Base-by-base conservation (phyloP, 495 filamentous ascomycete species). In the Aspergillus homomorphus region DNA sequence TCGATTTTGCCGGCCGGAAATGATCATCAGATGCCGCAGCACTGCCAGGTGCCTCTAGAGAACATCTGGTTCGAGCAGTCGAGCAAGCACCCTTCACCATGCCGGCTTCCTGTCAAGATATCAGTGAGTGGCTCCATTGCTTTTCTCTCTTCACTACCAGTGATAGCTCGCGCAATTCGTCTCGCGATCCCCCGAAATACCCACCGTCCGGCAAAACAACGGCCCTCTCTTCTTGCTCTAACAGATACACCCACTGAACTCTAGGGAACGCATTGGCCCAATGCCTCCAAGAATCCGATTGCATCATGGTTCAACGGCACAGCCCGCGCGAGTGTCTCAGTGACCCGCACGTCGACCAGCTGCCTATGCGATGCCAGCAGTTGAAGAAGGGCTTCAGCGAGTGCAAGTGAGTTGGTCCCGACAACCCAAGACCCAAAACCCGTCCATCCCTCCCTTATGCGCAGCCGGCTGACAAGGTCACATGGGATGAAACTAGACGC, bases 61-160 rank as follows among this genome's bases (percentile, higher is more conserved):
- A 24, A 4, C 15, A 15, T 24, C 46, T 50, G 23, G 46, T 24
- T 24, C 51, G 12, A 54, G 19, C 26, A 57, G n/a, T 57, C 23
- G 56, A 16, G 46, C 30, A 42, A 48, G 38, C 33, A 54, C 33
- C 4, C 8, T 52, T 51, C 74, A 85, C 65, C 52, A 98, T 98
- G 94, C 94, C 94, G 23, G 89, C 87, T 70, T 96, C 92, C 57
- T 98, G 94, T 80, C 89, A 90, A 82, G 93, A 97, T 69, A 92
- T 98, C 69, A 84, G 94, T 98, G 82, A 66, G 87, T 77, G 24
- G 15, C 48, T 59, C 41, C 9, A 16, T 52, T 14, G 14, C 22
- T 53, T 50, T 2, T n/a, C n/a, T n/a, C n/a, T n/a, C n/a, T n/a
- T n/a, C n/a, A n/a, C n/a, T n/a, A n/a, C n/a, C n/a, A n/a, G n/a